phyloP scores from a whole-genome alignment of 225 moss, liverwort and hornwort species.

The Rhytidiadelphus loreus region DNA sequence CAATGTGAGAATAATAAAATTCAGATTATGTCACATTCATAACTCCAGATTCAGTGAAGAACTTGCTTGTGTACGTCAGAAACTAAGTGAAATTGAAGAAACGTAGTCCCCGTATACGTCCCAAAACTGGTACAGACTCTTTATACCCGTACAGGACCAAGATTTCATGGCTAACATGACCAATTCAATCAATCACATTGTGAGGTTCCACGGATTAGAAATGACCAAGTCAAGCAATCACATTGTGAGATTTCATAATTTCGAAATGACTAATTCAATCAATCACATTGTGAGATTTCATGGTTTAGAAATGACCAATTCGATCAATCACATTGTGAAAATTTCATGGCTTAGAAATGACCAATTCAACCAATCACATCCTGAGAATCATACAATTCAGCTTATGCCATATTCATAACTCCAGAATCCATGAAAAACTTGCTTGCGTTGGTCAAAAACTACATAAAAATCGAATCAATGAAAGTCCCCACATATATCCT shows the following conservation, averaged over 20 bases:
- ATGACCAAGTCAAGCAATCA: background rate
- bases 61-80: background rate
- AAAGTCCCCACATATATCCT: background rate
- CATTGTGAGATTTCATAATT: background rate
- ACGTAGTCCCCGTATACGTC: background rate
- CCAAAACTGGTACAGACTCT: background rate
- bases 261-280: background rate
- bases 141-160: background rate
- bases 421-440: background rate
- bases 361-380: background rate
- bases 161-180: background rate
- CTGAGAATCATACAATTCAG: background rate
- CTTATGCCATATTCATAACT: background rate
- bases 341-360: background rate
- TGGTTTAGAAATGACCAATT: background rate
- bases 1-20: background rate
- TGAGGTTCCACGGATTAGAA: background rate
- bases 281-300: background rate
- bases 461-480: background rate
- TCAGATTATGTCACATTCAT: background rate
- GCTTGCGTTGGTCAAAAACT: background rate
- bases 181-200: background rate
- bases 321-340: background rate
- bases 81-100: background rate
- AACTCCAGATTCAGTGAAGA: background rate